Evolutionary conservation across 257 asterid genomes (phyloP).

Genomic region (Anisodus acutangulus): DNA sequence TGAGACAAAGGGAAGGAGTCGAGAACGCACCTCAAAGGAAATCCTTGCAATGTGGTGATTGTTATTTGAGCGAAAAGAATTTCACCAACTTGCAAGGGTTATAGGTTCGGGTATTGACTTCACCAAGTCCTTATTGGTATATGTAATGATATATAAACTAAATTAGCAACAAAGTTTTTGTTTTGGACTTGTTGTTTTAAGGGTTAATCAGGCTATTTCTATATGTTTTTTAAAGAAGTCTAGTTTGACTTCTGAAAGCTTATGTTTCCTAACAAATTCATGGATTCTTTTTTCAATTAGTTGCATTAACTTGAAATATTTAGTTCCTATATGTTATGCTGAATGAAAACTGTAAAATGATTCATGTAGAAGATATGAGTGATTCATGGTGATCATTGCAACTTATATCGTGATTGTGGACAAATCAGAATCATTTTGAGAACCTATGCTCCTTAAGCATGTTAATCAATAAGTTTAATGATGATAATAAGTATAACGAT

Average conservation of each 20-base stretch:
- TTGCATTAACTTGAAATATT: not conserved
- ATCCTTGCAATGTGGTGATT: slow-evolving; percentile 44
- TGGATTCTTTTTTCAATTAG: not conserved
- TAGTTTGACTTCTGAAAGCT: not conserved
- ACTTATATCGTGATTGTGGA: too few relatives aligned
- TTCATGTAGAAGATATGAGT: not conserved
- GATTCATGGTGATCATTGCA: not conserved
- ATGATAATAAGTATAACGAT: not conserved
- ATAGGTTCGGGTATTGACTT: slow-evolving; percentile 91
- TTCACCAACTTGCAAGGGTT: slow-evolving; percentile 44
- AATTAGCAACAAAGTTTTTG: not conserved
- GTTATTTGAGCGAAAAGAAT: not conserved
- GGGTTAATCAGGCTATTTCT: not conserved
- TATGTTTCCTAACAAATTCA: not conserved
- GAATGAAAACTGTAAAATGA: not conserved
- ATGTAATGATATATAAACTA: not conserved
- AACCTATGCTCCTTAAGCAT: too few relatives aligned
- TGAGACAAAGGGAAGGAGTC: slow-evolving; percentile 55
- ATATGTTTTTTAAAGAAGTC: not conserved
- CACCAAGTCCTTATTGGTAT: not conserved
- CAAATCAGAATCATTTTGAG: too few relatives aligned
- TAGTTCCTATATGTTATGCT: not conserved
- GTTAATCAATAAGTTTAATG: not conserved
- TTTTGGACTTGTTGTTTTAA: not conserved
- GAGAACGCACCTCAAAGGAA: slow-evolving; percentile 69